A percentile compares a stretch with the other conserved stretches of the same genome.
These are phyloP conservation scores for Macrophomina pseudophaseolina DNA, from an alignment of 2,329 filamentous ascomycete genomes.

Conservation along the genomic window DNA sequence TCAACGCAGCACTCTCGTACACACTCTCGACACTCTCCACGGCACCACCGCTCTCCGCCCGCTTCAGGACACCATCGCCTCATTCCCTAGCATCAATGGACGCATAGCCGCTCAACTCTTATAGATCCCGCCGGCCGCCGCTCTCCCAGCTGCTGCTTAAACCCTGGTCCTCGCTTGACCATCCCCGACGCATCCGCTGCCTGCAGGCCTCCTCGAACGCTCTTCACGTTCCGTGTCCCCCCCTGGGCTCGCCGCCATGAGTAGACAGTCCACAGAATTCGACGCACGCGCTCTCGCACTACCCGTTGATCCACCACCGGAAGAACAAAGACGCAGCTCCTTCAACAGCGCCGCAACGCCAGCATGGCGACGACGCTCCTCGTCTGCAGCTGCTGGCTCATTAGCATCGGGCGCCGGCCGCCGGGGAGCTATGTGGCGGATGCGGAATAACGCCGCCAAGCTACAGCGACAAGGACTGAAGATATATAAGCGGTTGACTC, in stretches of 20 bases:
- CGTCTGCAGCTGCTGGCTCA: conserved; percentile 34
- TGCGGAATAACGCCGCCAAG: conserved; percentile 50
- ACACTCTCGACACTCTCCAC: background rate
- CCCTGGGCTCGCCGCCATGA: conserved; percentile 35
- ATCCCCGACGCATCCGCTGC: conserved; percentile 3
- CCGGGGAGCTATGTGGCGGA: conserved; percentile 46
- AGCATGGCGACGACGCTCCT: conserved; percentile 57
- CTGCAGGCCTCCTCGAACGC: background rate
- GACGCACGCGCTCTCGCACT: conserved; percentile 60
- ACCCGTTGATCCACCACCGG: conserved; percentile 55
- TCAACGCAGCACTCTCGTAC: background rate
- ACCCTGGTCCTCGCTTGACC: background rate
- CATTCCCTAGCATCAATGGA: background rate
- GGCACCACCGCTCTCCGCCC: background rate
- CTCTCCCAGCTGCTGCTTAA: background rate
- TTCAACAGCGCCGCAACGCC: conserved; percentile 35
- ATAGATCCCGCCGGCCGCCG: background rate
- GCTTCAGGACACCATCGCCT: conserved; percentile 3
- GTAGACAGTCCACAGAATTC: conserved; percentile 49
- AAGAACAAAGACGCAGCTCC: conserved; percentile 46
- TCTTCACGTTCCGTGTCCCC: background rate
- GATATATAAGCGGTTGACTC: conserved; percentile 62
- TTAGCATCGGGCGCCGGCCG: conserved; percentile 33
- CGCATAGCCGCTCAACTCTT: background rate
- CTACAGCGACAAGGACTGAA: conserved; percentile 53